Base-by-base conservation (phyloP, 768 basidiomycete genomes). In the Terana coerulea region DNA sequence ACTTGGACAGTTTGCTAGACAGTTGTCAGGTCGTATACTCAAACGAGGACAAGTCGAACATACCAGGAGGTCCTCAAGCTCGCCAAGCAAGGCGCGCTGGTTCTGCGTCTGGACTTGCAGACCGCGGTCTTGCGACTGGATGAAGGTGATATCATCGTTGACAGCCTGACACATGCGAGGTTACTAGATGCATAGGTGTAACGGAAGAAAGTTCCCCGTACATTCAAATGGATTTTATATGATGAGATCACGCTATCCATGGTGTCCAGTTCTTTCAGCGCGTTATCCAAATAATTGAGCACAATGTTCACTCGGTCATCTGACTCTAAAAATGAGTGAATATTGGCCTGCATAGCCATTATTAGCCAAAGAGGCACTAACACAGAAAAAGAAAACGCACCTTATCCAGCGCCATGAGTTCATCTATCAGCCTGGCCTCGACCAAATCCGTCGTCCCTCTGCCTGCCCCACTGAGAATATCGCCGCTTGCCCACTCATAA, bases 21-120 rank as follows among this genome's bases (percentile, higher is more conserved):
- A 44, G 3, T 14, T 6, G 47, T 49, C 12, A 43, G 44, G n/a
- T 40, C 17, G 25, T 10, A 28, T 8, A 28, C 30, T 22, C 15
- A 21, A 61, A 26, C 24, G 14, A 43, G 31, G 15, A 26, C 12
- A 25, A 19, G 21, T 34, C 21, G 57, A 17, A 46, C 49, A 24
- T 58, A 90, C 95, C 61, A 98, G 71, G 21, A 99, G 74, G 60
- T 91, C 90, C 66, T 95, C 86, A 10, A 99, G 70, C 65, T 98
- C 97, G 28, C 72, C 75, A 35, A 98, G 69, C 8, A 99, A 75
- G 14, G 85, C 83, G 21, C 86, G 79, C 67, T 98, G 95, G 61
- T 98, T 99, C 63, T 95, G 92, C 8, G 87, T 98, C 62, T 98
- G 95, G 3, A 98, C 94, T 69, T 99, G 97, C 30, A 99, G 73